phyloP scores from a whole-genome alignment of 164 flowering plant species.

The Berberis vulgaris region DNA sequence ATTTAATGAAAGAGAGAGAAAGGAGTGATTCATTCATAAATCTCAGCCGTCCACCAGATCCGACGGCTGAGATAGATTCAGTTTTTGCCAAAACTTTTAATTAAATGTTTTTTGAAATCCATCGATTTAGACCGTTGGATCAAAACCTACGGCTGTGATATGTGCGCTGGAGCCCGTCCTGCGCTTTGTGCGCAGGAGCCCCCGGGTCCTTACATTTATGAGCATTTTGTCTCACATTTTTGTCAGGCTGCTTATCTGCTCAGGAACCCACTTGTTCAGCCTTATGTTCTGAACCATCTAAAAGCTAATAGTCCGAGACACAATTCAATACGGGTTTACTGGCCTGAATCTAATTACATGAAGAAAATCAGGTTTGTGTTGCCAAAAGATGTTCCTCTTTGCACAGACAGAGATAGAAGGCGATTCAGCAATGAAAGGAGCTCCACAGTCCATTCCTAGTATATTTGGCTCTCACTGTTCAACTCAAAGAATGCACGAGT shows the following conservation, averaged over 20 bases:
- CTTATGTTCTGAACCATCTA: constrained; percentile 60
- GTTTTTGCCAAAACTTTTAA: too few relatives aligned
- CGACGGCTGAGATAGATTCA: too few relatives aligned
- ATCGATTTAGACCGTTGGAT: too few relatives aligned
- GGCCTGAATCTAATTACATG: constrained; percentile 31
- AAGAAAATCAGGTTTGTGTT: constrained; percentile 46
- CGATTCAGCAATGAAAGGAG: constrained; percentile 48
- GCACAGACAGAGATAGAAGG: constrained; percentile 31
- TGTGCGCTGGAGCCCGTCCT: too few relatives aligned
- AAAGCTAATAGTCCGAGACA: constrained; percentile 50
- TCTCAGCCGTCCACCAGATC: too few relatives aligned
- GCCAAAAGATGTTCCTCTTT: constrained; percentile 27
- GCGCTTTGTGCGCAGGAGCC: too few relatives aligned
- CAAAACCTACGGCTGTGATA: too few relatives aligned
- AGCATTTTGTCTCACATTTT: constrained; percentile 2
- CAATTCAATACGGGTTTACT: constrained; percentile 29
- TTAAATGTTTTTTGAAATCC: too few relatives aligned
- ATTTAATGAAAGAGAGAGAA: too few relatives aligned
- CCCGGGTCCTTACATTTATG: too few relatives aligned
- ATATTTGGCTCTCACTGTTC: constrained; percentile 45
- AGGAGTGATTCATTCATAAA: too few relatives aligned
- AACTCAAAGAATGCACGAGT: constrained; percentile 27
- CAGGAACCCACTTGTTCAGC: constrained; percentile 72
- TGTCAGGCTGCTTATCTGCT: constrained; percentile 91
- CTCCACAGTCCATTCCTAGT: constrained; percentile 44